phyloP scores from a whole-genome alignment of 2,329 filamentous ascomycete genomes.

The Diaporthe humulicola region DNA sequence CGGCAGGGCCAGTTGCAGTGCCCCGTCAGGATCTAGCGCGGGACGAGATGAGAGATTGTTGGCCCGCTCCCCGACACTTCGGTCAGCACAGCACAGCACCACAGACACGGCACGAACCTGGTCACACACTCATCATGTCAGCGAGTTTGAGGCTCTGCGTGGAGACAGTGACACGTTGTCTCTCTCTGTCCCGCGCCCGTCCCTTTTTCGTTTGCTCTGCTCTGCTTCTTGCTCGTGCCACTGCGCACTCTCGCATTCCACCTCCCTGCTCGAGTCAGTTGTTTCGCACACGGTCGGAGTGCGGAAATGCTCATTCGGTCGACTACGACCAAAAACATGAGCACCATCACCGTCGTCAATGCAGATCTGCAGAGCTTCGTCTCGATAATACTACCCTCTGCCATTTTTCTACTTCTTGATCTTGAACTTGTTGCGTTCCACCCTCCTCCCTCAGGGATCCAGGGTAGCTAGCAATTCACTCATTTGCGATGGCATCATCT shows the following conservation, averaged over 20 bases:
- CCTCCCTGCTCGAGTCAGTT: constrained; percentile 2
- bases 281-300: background rate
- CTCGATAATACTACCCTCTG: background rate
- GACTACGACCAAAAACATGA: background rate
- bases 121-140: constrained; percentile 3
- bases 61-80: constrained; percentile 16
- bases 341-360: background rate
- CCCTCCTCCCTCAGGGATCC: background rate
- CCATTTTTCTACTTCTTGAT: background rate
- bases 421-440: background rate
- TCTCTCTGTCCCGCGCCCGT: constrained; percentile 2
- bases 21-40: constrained; percentile 10
- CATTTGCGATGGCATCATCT: constrained; percentile 18
- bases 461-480: background rate
- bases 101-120: background rate
- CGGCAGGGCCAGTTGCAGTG: background rate
- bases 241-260: constrained; percentile 16
- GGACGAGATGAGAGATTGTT: constrained; percentile 21
- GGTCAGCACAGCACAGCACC: constrained; percentile 19
- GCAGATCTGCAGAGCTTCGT: background rate
- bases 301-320: background rate
- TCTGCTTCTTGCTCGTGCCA: background rate
- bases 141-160: constrained; percentile 32
- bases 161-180: constrained; percentile 24
- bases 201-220: constrained; percentile 7